Evolutionary conservation across 2,329 filamentous ascomycete genomes (phyloP), one percentile per base, ranked within the genome.

Genomic region (Magnaporthiopsis rhizophila): DNA sequence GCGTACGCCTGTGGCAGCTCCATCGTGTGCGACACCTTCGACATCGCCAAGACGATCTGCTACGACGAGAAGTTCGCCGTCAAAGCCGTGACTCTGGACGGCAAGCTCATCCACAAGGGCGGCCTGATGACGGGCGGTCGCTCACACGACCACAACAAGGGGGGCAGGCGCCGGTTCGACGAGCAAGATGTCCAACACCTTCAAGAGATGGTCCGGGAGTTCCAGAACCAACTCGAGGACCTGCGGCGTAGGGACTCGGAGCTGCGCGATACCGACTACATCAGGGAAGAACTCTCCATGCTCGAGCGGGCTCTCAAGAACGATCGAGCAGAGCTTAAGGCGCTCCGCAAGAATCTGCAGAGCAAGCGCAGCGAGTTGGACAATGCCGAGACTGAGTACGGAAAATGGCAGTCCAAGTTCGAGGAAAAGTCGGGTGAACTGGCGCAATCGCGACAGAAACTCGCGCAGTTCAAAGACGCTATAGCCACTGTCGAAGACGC

Each of bases 91-190:
- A 96, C 93, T 0, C 77, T 98, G 15, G 93, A 98, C 72, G 95
- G 95, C n/a, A 94, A 89, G 64, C 89, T 99, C 66, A 97, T 99
- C 68, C 92, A 97, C 79, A 98, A 98, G 74, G 92, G 91, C 59
- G 95, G 95, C 72, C 83, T 96, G 63, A 98, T 99, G 89, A 98
- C 95, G 61, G 95, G 95, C 81, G 95, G 95, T 69, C 89, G 92
- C 67, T 89, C 92, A 36, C 88, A 87, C 0, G 86, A 89, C 59
- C 84, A 87, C 60, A 84, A 87, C 61, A 91, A 90, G 74, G 87
- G 88, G 64, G 86, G 85, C 65, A 90, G 92, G 68, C 89, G 92
- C 65, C 86, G 90, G 63, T 98, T 96, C 77, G 93, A 97, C 71
- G 93, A 97, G 70, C 86, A 89, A 9, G 92, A 97, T 69, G 86